phyloP scores from a whole-genome alignment of 2,329 filamentous ascomycete species.

The Xenoacremonium recifei region DNA sequence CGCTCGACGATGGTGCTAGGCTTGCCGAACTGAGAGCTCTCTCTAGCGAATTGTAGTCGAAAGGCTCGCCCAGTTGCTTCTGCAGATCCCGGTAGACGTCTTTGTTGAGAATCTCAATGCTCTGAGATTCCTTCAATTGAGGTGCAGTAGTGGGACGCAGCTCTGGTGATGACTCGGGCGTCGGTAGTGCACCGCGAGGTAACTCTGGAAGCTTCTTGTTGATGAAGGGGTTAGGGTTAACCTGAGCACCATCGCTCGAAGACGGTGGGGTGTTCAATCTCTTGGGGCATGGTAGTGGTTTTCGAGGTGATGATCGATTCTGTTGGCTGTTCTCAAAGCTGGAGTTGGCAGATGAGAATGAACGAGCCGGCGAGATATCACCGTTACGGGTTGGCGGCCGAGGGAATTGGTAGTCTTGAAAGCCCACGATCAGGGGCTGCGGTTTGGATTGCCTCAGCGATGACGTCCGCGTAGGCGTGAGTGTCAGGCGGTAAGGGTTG shows the following conservation, averaged over 20 bases:
- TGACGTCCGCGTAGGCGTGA: slow-evolving; percentile 23
- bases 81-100: slow-evolving; percentile 25
- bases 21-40: slow-evolving; percentile 30
- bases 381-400: slow-evolving; percentile 29
- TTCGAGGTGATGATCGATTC: slow-evolving; percentile 24
- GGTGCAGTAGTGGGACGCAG: slow-evolving; percentile 28
- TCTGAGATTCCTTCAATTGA: slow-evolving; percentile 25
- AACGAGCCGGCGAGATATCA: slow-evolving; percentile 22
- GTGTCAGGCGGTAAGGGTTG: slow-evolving; percentile 14
- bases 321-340: slow-evolving; percentile 22
- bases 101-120: slow-evolving; percentile 28
- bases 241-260: slow-evolving; percentile 30
- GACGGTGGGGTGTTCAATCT: slow-evolving; percentile 33
- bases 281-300: slow-evolving; percentile 14
- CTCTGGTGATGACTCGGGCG: slow-evolving; percentile 34
- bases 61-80: slow-evolving; percentile 23
- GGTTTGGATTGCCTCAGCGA: slow-evolving; percentile 21
- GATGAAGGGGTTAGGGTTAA: slow-evolving; percentile 14
- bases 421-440: slow-evolving; percentile 25
- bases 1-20: slow-evolving; percentile 25
- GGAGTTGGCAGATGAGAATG: slow-evolving; percentile 17
- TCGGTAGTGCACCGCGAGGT: slow-evolving; percentile 25
- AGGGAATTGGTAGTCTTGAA: slow-evolving; percentile 38
- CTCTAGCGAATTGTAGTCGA: slow-evolving; percentile 23
- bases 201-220: slow-evolving; percentile 29